These are phyloP conservation scores for Cokeromyces recurvatus DNA, from an alignment of 371 early-diverging fungal genomes.

Conservation along the genomic window DNA sequence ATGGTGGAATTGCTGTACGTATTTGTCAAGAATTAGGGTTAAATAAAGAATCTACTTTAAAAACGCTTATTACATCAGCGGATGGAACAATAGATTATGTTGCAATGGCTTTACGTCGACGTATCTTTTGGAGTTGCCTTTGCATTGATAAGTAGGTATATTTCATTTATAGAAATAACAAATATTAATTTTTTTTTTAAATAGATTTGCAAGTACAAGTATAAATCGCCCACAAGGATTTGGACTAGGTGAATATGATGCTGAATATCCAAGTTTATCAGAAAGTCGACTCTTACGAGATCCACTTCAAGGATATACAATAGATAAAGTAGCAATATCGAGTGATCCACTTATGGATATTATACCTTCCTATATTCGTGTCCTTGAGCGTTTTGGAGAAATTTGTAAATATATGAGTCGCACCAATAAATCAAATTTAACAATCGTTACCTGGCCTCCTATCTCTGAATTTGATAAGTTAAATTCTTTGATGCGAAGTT, in stretches of 20 bases:
- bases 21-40: slow-evolving; percentile 55
- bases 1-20: slow-evolving; percentile 60
- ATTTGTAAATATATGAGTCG: slow-evolving; percentile 47
- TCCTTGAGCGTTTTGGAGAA: slow-evolving; percentile 44
- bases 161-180: background rate
- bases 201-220: slow-evolving; percentile 42
- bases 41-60: slow-evolving; percentile 47
- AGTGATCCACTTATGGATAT: slow-evolving; percentile 32
- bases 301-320: slow-evolving; percentile 21
- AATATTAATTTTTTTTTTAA: background rate
- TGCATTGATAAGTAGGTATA: slow-evolving; percentile 43
- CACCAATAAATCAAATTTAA: slow-evolving; percentile 24
- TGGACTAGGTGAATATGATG: slow-evolving; percentile 52
- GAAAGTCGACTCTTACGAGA: slow-evolving; percentile 41
- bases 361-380: slow-evolving; percentile 22
- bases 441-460: slow-evolving; percentile 45
- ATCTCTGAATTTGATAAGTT: slow-evolving; percentile 40
- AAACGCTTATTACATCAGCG: slow-evolving; percentile 22
- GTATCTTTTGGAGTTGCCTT: slow-evolving; percentile 60
- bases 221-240: slow-evolving; percentile 57
- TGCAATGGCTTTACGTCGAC: slow-evolving; percentile 48
- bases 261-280: slow-evolving; percentile 41
- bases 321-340: slow-evolving; percentile 16
- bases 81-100: slow-evolving; percentile 41
- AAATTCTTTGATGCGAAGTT: slow-evolving; percentile 31